phyloP scores from a whole-genome alignment of 1,284 basidiomycete species.

The Rhodotorula sp. region DNA sequence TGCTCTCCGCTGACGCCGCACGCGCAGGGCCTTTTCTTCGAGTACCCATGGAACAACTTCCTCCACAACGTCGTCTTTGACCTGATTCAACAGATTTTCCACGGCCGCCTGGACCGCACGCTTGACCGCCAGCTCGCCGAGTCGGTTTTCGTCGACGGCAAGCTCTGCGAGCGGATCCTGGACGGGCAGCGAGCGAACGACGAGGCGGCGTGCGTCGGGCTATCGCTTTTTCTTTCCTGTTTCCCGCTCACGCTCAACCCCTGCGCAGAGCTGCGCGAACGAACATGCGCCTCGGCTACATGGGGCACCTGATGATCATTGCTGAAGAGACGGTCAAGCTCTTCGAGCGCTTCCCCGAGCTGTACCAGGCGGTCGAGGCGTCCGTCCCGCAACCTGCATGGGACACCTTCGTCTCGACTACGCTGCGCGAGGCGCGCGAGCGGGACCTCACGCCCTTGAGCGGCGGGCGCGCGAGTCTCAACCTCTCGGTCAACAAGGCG shows the following conservation, averaged over 20 bases:
- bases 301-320: slow-evolving; percentile 95
- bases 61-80: slow-evolving; percentile 97
- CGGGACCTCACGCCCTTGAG: slow-evolving; percentile 77
- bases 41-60: slow-evolving; percentile 97
- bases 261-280: slow-evolving; percentile 61
- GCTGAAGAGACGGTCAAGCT: slow-evolving; percentile 84
- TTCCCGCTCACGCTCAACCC: background rate
- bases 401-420: slow-evolving; percentile 80
- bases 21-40: slow-evolving; percentile 83
- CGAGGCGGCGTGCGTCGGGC: slow-evolving; percentile 64
- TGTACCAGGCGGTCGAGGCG: slow-evolving; percentile 64
- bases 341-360: slow-evolving; percentile 79
- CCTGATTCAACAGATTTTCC: slow-evolving; percentile 91
- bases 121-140: slow-evolving; percentile 78
- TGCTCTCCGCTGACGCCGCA: too few species aligned
- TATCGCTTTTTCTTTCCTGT: background rate
- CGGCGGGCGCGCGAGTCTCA: slow-evolving; percentile 56
- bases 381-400: slow-evolving; percentile 77
- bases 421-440: slow-evolving; percentile 80
- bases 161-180: slow-evolving; percentile 76
- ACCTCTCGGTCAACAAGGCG: slow-evolving; percentile 55
- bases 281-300: slow-evolving; percentile 84
- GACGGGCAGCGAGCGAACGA: slow-evolving; percentile 80
- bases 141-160: slow-evolving; percentile 75
- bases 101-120: slow-evolving; percentile 73